phyloP scores from a whole-genome alignment of 75 land plant species.

The Selaginella tamariscina region DNA sequence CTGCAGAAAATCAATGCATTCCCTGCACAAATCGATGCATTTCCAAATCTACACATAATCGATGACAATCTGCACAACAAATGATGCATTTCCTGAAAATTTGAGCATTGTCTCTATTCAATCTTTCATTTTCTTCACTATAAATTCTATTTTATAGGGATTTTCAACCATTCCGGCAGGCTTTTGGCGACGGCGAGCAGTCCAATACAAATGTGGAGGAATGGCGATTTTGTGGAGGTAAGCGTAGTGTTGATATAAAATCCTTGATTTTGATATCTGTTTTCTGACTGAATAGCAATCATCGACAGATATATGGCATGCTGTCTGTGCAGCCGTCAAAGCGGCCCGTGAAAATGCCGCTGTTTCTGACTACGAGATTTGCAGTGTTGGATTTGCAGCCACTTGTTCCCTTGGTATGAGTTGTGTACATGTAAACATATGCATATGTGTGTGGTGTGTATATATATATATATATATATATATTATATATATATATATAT shows the following conservation, averaged over 20 bases:
- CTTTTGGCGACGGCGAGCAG: conserved; percentile 69
- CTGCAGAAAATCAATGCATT: no score
- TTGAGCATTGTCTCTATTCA: no score
- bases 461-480: no score
- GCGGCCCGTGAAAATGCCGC: conserved; percentile 52
- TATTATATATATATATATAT: no score
- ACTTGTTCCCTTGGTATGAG: conserved; percentile 94
- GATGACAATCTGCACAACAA: no score
- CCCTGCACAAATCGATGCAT: no score
- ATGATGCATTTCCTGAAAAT: no score
- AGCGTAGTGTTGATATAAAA: not conserved
- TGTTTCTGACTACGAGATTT: conserved; percentile 46
- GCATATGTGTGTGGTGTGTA: no score
- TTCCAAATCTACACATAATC: no score
- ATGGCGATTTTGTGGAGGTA: conserved; percentile 85
- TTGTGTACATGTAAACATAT: no score
- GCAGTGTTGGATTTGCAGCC: conserved; percentile 82
- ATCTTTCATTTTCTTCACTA: no score
- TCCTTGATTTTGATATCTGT: conserved; percentile 6
- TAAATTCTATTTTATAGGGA: no score
- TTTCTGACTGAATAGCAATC: conserved; percentile 76
- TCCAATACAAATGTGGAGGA: conserved; percentile 95
- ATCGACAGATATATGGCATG: conserved; percentile 97
- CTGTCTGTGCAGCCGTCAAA: conserved; percentile 84
- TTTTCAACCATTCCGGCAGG: conserved; percentile 68